Percentiles rank a stretch among this genome's conserved stretches.
Evolutionary conservation across 176 grass and related monocot species (phyloP).

Genomic region (Aegilops sharonensis): DNA sequence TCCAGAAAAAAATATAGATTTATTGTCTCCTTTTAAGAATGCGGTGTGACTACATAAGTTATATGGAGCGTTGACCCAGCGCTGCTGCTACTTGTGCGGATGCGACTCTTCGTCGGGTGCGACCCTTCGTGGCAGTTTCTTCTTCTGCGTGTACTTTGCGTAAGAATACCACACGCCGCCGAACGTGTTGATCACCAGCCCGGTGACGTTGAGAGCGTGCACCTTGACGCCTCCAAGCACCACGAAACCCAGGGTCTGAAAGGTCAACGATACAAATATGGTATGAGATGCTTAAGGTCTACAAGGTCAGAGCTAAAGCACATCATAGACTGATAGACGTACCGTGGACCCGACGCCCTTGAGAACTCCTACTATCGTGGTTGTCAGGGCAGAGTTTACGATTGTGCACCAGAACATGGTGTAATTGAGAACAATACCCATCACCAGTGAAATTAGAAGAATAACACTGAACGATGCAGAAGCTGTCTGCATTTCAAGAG

Average conservation of each 20-base stretch:
- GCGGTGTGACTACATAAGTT: not conserved
- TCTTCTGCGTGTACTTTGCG: slow-evolving; percentile 83
- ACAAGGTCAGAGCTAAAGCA: not conserved
- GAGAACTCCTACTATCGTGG: slow-evolving; percentile 95
- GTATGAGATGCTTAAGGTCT: not conserved
- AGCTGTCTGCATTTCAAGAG: slow-evolving; percentile 45
- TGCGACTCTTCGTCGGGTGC: slow-evolving; percentile 54
- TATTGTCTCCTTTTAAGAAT: not conserved
- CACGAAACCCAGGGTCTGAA: slow-evolving; percentile 91
- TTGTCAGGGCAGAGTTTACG: slow-evolving; percentile 93
- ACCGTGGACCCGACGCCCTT: slow-evolving; percentile 94
- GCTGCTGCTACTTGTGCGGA: slow-evolving; percentile 37
- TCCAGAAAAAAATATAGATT: not conserved
- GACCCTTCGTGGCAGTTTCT: slow-evolving; percentile 46
- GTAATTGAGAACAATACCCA: slow-evolving; percentile 87
- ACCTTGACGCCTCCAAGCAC: slow-evolving; percentile 87
- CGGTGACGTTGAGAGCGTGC: slow-evolving; percentile 72
- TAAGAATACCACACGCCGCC: slow-evolving; percentile 95
- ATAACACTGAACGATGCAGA: slow-evolving; percentile 63
- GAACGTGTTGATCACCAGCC: slow-evolving; percentile 85
- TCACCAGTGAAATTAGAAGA: slow-evolving; percentile 70
- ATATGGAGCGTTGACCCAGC: not conserved
- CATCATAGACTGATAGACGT: slow-evolving; percentile 11
- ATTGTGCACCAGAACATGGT: slow-evolving; percentile 99
- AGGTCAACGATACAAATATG: not conserved